Conservation (phyloP, 106 monocot species). For the Vanilla planifolia region DNA sequence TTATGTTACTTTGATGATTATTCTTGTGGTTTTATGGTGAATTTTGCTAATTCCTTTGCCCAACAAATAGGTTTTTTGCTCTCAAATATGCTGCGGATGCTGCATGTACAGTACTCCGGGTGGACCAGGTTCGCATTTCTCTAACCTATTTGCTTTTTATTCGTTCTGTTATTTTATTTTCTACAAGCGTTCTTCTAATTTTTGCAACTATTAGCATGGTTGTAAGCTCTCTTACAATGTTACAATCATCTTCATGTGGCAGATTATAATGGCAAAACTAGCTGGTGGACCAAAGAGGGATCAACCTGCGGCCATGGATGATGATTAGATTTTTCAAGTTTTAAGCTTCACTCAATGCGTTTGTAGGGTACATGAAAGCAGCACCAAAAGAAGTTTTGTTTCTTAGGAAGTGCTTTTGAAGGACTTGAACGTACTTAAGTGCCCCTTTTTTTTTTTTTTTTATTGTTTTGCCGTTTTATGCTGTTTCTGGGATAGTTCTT, state of each 20-base stretch:
- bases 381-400: background rate
- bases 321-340: slow-evolving; percentile 31
- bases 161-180: too few relatives aligned
- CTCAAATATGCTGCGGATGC: slow-evolving; percentile 99
- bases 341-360: background rate
- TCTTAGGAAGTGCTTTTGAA: background rate
- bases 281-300: slow-evolving; percentile 90
- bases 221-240: background rate
- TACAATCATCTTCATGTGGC: slow-evolving; percentile 5
- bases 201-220: too few relatives aligned
- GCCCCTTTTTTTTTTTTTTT: too few relatives aligned
- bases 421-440: background rate
- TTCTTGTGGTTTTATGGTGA: background rate
- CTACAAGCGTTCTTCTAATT: too few relatives aligned
- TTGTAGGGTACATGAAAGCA: background rate
- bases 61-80: slow-evolving; percentile 68
- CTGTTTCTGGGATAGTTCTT: too few relatives aligned
- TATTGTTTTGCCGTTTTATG: too few relatives aligned
- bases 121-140: slow-evolving; percentile 66
- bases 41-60: background rate
- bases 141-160: background rate
- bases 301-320: slow-evolving; percentile 71
- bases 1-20: background rate
- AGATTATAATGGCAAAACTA: slow-evolving; percentile 98
- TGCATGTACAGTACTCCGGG: slow-evolving; percentile 91